Percentiles rank a stretch among this genome's conserved stretches.
Evolutionary conservation across 2,329 filamentous ascomycete genomes (phyloP).

Genomic region (Aspergillus fijiensis): DNA sequence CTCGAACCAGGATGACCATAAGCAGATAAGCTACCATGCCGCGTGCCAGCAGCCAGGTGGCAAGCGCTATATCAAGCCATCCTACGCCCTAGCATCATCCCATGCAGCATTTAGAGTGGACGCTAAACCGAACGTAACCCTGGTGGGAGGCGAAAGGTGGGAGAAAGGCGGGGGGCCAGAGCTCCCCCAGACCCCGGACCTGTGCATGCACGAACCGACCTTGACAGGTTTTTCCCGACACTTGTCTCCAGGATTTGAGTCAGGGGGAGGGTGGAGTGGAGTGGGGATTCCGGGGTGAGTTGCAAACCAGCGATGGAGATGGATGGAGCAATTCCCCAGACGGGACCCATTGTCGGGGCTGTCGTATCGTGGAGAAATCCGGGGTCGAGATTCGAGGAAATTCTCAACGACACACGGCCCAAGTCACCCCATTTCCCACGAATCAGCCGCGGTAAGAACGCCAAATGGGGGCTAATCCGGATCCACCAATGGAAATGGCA

Average conservation of each 20-base stretch:
- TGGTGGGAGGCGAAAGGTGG: constrained; percentile 9
- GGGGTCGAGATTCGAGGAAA: constrained; percentile 35
- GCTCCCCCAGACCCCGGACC: constrained; percentile 15
- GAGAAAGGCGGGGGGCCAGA: constrained; percentile 8
- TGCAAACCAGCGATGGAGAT: constrained; percentile 6
- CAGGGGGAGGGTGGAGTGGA: constrained; percentile 11
- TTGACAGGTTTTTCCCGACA: constrained; percentile 15
- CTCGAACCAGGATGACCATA: neutral
- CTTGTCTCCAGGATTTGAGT: constrained; percentile 17
- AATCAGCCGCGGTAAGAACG: constrained; percentile 22
- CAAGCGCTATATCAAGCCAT: constrained; percentile 16
- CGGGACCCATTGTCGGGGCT: neutral
- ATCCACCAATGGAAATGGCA: constrained; percentile 32
- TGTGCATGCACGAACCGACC: constrained; percentile 19
- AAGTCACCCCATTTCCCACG: constrained; percentile 27
- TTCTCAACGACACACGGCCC: constrained; percentile 22
- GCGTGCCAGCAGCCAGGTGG: constrained; percentile 15
- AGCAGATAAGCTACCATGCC: constrained; percentile 7
- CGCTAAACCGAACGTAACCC: constrained; percentile 13
- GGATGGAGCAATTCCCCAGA: constrained; percentile 9
- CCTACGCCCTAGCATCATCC: constrained; percentile 2
- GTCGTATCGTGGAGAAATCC: constrained; percentile 22
- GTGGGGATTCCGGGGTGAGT: constrained; percentile 25
- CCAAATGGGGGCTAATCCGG: constrained; percentile 18
- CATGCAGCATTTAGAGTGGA: constrained; percentile 1